Conservation (phyloP, 2,329 filamentous ascomycete genomes). For the Trichophyton equinum region DNA sequence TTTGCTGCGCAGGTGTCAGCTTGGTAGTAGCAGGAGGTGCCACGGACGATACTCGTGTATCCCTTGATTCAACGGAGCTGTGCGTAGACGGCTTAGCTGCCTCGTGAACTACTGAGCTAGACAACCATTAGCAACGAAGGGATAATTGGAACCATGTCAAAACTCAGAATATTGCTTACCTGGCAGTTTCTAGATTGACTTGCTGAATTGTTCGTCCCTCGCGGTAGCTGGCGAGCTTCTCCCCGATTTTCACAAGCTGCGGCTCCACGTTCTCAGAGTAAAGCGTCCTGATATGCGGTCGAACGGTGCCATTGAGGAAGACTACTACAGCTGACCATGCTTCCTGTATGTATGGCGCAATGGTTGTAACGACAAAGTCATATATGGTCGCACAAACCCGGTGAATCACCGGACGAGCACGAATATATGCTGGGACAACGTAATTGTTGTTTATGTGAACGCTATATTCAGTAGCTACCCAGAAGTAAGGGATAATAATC, state of each 20-base stretch:
- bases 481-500: conserved; percentile 58
- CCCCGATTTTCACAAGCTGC: conserved; percentile 80
- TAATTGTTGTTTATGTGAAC: conserved; percentile 58
- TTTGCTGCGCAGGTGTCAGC: conserved; percentile 23
- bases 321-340: conserved; percentile 55
- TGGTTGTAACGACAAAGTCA: conserved; percentile 54
- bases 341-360: conserved; percentile 59
- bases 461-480: conserved; percentile 49
- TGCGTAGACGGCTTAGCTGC: neutral
- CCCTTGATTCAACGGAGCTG: conserved; percentile 4
- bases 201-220: conserved; percentile 34
- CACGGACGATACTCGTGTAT: conserved; percentile 17
- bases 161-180: neutral
- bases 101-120: neutral
- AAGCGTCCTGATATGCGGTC: conserved; percentile 66
- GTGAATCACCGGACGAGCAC: conserved; percentile 59
- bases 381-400: conserved; percentile 56
- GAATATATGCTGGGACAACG: conserved; percentile 61
- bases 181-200: conserved; percentile 5
- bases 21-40: conserved; percentile 17
- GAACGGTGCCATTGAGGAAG: conserved; percentile 65
- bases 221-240: conserved; percentile 59
- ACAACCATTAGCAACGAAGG: neutral
- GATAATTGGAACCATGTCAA: neutral
- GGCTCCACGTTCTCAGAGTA: conserved; percentile 92